Base-by-base conservation (phyloP, 345 rosid species). In the Populus ilicifolia region DNA sequence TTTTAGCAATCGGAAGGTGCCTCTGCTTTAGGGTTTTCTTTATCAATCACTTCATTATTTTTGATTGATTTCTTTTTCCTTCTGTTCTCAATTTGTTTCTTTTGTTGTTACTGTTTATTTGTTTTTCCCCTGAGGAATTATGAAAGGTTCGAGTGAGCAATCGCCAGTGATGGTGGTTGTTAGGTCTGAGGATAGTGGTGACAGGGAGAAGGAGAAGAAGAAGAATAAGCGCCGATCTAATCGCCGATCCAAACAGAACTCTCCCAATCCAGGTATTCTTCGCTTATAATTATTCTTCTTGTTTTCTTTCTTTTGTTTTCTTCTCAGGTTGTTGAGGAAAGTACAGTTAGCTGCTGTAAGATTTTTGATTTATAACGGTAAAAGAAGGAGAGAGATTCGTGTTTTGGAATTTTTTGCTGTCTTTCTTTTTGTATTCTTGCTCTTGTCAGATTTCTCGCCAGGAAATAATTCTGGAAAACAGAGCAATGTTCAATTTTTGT, bases 231-330 rank as follows among this genome's bases (percentile, higher is more conserved):
- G 46, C 46, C 11, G 46, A 80, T 76, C 89, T 35, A 82, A 56
- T 86, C 93, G 97, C 48, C 92, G 94, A 80, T 87, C 94, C 23
- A 93, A 88, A 80, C 87, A 78, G 78, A 86, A 70, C 82, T 88
- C 87, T 84, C 52, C 72, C 70, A 73, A 35, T 81, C 46, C 46
- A 43, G 46, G 46, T 43, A 43, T 43, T 56, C 27, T 3, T 46
- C 18, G 18, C 52, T 1, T 46, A 46, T 14, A 43, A 43, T 10
- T 43, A 43, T 43, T 43, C 11, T 9, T 66, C 33, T 10, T 25
- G 10, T n/a, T 35, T 30, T 41, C 20, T 69, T 62, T 29, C 7
- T 41, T 44, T 30, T 69, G 30, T 30, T 65, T 56, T 17, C 14
- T 16, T 61, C 13, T 14, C 3, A 4, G 52, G 18, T 46, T 46